Percentiles rank a stretch among this genome's conserved stretches.
Evolutionary conservation across 2,329 filamentous ascomycete genomes (phyloP).

Genomic region (Cladosporium oxysporum): DNA sequence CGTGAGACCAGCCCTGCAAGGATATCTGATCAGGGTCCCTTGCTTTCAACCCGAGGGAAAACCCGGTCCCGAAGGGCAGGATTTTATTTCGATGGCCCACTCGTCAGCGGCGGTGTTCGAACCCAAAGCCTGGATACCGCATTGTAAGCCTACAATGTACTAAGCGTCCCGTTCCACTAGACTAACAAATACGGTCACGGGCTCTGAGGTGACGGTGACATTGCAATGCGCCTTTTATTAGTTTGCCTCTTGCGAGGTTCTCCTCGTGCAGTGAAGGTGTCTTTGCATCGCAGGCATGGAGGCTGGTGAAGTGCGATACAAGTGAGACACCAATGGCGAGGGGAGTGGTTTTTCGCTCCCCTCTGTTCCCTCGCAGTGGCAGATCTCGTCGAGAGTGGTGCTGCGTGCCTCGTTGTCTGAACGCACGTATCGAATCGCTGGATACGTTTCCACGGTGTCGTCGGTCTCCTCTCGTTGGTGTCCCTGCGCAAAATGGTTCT

Average conservation of each 20-base stretch:
- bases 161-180: neutral
- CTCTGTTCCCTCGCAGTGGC: neutral
- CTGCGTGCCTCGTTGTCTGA: neutral
- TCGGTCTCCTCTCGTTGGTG: neutral
- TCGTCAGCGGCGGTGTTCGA: neutral
- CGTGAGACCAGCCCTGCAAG: neutral
- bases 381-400: neutral
- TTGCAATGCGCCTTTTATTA: neutral
- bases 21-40: neutral
- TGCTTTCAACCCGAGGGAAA: neutral
- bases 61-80: neutral
- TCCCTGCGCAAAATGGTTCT: neutral
- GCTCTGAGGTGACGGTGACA: neutral
- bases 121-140: neutral
- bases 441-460: neutral
- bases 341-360: neutral
- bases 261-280: neutral
- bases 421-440: neutral
- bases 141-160: neutral
- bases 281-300: neutral
- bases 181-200: neutral
- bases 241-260: neutral
- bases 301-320: neutral
- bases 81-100: neutral
- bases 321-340: neutral